Evolutionary conservation across 2,329 filamentous ascomycete species (phyloP), one percentile per base, ranked within the genome.

Genomic region (Huntiella abstrusa): DNA sequence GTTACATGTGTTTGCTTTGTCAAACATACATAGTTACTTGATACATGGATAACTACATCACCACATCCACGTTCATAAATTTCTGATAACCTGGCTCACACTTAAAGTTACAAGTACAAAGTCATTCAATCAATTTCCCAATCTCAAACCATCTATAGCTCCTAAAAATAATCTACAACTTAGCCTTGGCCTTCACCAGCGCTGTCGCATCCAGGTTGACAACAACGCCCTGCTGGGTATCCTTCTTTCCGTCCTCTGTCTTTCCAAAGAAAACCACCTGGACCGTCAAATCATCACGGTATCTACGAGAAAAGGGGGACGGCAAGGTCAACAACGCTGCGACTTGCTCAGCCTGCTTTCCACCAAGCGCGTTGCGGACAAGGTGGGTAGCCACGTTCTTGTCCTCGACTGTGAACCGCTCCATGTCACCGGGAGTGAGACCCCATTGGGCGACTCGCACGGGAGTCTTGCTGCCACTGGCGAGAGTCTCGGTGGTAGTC

Each of bases 181-280:
- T 66, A 13, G 64, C 55, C 55, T 58, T 63, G 33, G 58, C 57
- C 41, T 62, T 55, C 46, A 51, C 38, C 34, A 52, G 47, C 7
- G 58, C 54, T 50, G 80, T 93, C 1, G 91, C 91, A 57, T 95
- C 88, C 52, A 80, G 69, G 62, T 96, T 98, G 49, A 93, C 61
- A 4, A 80, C 73, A 4, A 96, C 80, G 52, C 80, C 79, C 8
- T 43, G 37, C 17, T 12, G 13, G 7, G 13, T 33, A 12, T 33
- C 41, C 22, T 46, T 38, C 59, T 78, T 78, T 45, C 78, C 67
- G 33, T 80, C 75, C n/a, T 41, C 39, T 8, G 33, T 41, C 54
- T 93, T 76, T 50, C 91, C 91, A 56, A 98, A 98, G 71, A 98
- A 98, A 57, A 98, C 93, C 51, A 98, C 91, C 61, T 98, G 85